Percentiles rank a stretch among this genome's conserved stretches.
Conservation (phyloP, 2,329 filamentous ascomycete species). For the Botrytis tulipae region DNA sequence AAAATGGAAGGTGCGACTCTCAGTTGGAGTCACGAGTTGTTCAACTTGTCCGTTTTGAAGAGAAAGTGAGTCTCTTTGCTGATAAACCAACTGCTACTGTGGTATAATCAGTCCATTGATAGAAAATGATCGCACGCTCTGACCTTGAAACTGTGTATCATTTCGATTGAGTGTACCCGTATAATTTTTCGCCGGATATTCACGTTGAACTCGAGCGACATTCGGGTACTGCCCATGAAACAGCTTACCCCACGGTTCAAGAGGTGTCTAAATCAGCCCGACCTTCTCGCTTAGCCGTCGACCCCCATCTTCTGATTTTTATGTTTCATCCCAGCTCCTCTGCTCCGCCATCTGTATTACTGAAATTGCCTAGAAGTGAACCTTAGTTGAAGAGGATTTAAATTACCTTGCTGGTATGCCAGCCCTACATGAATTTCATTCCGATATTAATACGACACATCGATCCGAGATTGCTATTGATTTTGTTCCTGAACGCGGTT, state of each 20-base stretch:
- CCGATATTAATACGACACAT: background rate
- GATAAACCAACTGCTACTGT: background rate
- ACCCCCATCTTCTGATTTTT: background rate
- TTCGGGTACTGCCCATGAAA: background rate
- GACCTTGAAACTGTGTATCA: background rate
- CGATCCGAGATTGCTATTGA: background rate
- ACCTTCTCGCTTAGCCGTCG: background rate
- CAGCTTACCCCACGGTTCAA: background rate
- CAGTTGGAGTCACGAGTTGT: background rate
- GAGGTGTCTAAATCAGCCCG: background rate
- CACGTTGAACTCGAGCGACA: background rate
- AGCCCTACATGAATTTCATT: conserved; percentile 2
- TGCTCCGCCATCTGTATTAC: background rate
- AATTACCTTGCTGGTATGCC: background rate
- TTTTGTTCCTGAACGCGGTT: background rate
- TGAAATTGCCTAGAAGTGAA: background rate
- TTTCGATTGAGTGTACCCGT: background rate
- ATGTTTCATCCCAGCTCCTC: conserved; percentile 9
- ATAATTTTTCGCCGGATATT: background rate
- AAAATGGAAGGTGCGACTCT: background rate
- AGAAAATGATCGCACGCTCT: background rate
- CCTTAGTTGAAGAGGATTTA: background rate
- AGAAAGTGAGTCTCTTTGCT: background rate
- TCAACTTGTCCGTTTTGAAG: background rate
- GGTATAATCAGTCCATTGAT: background rate